Evolutionary conservation across 345 rosid species (phyloP).

Genomic region (Citrus trifoliata): DNA sequence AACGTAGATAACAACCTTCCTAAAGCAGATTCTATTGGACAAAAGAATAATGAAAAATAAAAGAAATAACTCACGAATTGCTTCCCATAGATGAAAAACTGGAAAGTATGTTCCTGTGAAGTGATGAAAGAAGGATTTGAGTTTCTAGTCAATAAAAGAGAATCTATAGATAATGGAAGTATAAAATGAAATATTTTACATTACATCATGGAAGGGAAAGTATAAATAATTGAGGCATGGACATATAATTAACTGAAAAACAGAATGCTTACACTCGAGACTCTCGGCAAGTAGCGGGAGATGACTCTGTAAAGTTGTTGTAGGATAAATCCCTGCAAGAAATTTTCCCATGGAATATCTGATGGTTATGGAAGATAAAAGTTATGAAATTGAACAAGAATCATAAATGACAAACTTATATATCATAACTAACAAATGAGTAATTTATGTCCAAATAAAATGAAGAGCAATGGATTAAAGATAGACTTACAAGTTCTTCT

Average conservation of each 20-base stretch:
- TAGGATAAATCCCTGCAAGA: constrained; percentile 76
- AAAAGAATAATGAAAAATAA: neutral
- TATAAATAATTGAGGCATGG: neutral
- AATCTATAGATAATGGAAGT: neutral
- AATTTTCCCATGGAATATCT: neutral
- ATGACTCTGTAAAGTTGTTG: constrained; percentile 67
- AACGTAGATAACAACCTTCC: neutral
- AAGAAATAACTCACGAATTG: constrained; percentile 51
- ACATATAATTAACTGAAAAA: neutral
- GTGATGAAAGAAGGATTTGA: constrained; percentile 4
- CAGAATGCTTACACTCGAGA: constrained; percentile 39
- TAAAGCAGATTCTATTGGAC: neutral
- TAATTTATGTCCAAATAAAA: neutral
- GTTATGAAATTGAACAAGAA: neutral
- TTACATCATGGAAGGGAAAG: neutral
- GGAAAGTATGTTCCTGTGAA: constrained; percentile 66
- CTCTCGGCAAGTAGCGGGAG: constrained; percentile 37
- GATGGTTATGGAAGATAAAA: neutral
- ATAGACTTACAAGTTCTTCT: constrained; percentile 38
- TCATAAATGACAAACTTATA: neutral
- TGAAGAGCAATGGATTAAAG: neutral
- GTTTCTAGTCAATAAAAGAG: neutral
- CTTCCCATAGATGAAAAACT: constrained; percentile 38
- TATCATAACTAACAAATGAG: neutral
- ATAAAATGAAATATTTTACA: neutral